A percentile compares a stretch with the other conserved stretches of the same genome.
These are phyloP conservation scores for Testicularia cyperi DNA, from an alignment of 1,284 basidiomycete species.

Conservation along the genomic window DNA sequence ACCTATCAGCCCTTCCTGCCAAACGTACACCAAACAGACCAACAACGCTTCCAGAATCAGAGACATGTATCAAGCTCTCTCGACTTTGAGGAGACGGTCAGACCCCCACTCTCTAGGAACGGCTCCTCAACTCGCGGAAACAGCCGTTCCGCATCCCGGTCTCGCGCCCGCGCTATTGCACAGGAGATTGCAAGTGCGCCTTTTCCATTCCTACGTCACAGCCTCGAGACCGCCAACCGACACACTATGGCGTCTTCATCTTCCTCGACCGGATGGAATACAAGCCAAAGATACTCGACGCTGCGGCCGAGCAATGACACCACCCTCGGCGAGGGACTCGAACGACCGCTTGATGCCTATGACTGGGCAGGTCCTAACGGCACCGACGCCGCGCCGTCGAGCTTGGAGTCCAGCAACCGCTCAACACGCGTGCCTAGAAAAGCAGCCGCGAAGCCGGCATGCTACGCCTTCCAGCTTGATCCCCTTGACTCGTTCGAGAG, in stretches of 20 bases:
- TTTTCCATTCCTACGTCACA: slow-evolving; percentile 24
- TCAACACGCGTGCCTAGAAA: slow-evolving; percentile 1
- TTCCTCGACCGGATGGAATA: not conserved
- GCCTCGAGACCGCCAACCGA: slow-evolving; percentile 16
- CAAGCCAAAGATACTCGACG: not conserved
- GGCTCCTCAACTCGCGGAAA: slow-evolving; percentile 3
- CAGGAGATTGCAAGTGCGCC: slow-evolving; percentile 25
- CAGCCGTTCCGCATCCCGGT: slow-evolving; percentile 17
- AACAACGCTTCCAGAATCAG: slow-evolving; percentile 8
- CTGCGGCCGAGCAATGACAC: slow-evolving; percentile 1
- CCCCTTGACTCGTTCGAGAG: slow-evolving; percentile 48
- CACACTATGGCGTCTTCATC: slow-evolving; percentile 1
- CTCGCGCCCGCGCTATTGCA: slow-evolving; percentile 27
- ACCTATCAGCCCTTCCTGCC: slow-evolving; percentile 27
- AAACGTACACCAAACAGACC: slow-evolving; percentile 12
- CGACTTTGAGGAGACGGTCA: slow-evolving; percentile 12
- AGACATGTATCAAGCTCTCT: slow-evolving; percentile 17
- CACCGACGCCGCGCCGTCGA: slow-evolving; percentile 3
- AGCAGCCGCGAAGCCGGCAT: slow-evolving; percentile 15
- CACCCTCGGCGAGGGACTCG: slow-evolving; percentile 6
- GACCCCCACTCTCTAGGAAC: slow-evolving; percentile 11
- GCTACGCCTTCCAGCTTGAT: slow-evolving; percentile 47
- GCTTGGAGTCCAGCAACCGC: not conserved
- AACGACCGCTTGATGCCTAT: slow-evolving; percentile 32
- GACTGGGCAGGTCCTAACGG: slow-evolving; percentile 38